phyloP scores from a whole-genome alignment of 345 rosid genomes.

The Tarenaya hassleriana region DNA sequence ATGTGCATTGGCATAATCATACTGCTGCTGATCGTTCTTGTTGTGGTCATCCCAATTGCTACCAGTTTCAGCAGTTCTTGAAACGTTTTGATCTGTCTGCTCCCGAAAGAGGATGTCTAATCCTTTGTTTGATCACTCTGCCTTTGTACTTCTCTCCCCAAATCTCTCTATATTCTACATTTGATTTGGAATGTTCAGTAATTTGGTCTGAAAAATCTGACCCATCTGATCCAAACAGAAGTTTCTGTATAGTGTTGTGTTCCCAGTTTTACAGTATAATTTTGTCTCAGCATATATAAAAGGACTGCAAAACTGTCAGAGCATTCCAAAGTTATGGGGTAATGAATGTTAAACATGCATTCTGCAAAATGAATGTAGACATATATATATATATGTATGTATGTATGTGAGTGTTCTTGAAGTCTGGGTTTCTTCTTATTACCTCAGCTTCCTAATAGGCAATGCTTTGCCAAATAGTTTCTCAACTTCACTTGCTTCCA shows the following conservation, averaged over 20 bases:
- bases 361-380: too few species aligned
- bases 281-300: too few species aligned
- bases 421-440: background rate
- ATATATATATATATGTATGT: too few species aligned
- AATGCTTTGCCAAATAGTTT: constrained; percentile 66
- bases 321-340: too few species aligned
- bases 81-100: constrained; percentile 6
- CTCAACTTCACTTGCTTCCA: constrained; percentile 83
- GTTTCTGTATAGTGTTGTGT: too few species aligned
- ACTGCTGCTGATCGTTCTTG: constrained; percentile 56
- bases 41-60: constrained; percentile 60
- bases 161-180: constrained; percentile 16
- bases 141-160: constrained; percentile 3
- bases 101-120: constrained; percentile 22
- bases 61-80: constrained; percentile 76
- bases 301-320: too few species aligned
- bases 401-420: too few species aligned
- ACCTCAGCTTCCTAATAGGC: constrained; percentile 70
- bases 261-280: too few species aligned
- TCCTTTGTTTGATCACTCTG: constrained; percentile 12
- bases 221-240: too few species aligned
- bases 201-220: too few species aligned
- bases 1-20: constrained; percentile 66
- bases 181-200: too few species aligned
- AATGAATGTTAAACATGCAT: too few species aligned